Percentiles rank a stretch among this genome's conserved stretches.
Evolutionary conservation across 208 protist species (phyloP).

Genomic region (Phytomonas francai): DNA sequence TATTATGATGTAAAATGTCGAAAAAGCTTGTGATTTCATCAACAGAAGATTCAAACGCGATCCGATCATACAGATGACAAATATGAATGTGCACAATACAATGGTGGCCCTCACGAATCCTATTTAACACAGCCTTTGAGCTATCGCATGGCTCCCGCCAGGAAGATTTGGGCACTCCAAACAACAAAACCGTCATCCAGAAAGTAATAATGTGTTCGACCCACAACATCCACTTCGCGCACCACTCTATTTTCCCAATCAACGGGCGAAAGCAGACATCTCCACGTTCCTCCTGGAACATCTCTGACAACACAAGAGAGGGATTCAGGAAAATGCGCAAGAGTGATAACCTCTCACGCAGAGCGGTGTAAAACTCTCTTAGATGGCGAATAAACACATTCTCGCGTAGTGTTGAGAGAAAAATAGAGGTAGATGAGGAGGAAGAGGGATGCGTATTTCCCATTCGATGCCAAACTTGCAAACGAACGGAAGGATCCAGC

Average conservation of each 20-base stretch:
- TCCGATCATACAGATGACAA: slow-evolving; percentile 51
- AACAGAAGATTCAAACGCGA: slow-evolving; percentile 39
- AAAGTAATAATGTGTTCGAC: slow-evolving; percentile 40
- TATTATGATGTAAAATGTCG: slow-evolving; percentile 32
- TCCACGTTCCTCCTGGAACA: slow-evolving; percentile 30
- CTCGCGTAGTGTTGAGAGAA: too few species aligned
- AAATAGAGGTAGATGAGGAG: too few species aligned
- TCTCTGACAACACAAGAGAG: slow-evolving; percentile 33
- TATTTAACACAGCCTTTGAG: slow-evolving; percentile 23
- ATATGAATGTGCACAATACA: slow-evolving; percentile 40
- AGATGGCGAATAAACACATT: too few species aligned
- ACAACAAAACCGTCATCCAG: slow-evolving; percentile 61
- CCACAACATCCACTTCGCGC: slow-evolving; percentile 15
- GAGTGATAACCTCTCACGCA: too few species aligned
- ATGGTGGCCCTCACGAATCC: slow-evolving; percentile 35
- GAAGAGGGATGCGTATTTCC: too few species aligned
- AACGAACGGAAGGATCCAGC: too few species aligned
- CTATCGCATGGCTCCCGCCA: not conserved
- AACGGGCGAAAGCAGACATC: not conserved
- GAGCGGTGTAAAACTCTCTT: too few species aligned
- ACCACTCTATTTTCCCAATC: slow-evolving; percentile 11
- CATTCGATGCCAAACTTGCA: too few species aligned
- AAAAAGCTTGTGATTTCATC: slow-evolving; percentile 53
- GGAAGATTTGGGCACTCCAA: slow-evolving; percentile 36
- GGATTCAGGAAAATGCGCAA: slow-evolving; percentile 8